Percentiles rank a stretch among this genome's conserved stretches.
Evolutionary conservation across 805 yeast species (phyloP).

Genomic region (Zygoascus biomembranicola): DNA sequence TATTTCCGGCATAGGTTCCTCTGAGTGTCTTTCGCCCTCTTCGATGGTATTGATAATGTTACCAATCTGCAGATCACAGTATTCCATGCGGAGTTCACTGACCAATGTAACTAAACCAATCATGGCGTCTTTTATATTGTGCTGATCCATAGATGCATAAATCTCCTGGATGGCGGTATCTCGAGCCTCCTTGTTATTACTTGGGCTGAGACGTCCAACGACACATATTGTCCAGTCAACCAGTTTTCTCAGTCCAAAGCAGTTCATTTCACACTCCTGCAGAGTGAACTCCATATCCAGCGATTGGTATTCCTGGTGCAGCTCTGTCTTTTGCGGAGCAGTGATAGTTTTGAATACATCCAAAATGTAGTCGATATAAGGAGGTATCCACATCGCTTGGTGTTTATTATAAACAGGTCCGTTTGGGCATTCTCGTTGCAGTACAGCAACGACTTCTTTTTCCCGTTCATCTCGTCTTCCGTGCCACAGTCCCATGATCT

Average conservation of each 20-base stretch:
- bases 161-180: background rate
- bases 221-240: background rate
- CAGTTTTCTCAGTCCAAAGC: slow-evolving; percentile 4
- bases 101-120: background rate
- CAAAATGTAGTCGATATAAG: slow-evolving; percentile 7
- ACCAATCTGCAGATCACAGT: background rate
- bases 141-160: background rate
- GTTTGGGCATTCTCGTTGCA: background rate
- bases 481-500: slow-evolving; percentile 6
- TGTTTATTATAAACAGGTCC: background rate
- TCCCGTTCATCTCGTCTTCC: slow-evolving; percentile 4
- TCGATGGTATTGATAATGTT: background rate
- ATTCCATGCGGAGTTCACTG: background rate
- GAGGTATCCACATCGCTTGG: slow-evolving; percentile 14
- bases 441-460: background rate
- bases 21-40: background rate
- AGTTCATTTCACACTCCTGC: slow-evolving; percentile 13
- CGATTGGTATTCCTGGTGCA: slow-evolving; percentile 3
- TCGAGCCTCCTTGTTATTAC: background rate
- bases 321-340: slow-evolving; percentile 2
- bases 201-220: background rate
- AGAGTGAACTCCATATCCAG: slow-evolving; percentile 13
- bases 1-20: background rate
- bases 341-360: slow-evolving; percentile 5
- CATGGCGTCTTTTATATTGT: background rate